phyloP scores from a whole-genome alignment of 139 green algal species.

The Coelastrella sp. region DNA sequence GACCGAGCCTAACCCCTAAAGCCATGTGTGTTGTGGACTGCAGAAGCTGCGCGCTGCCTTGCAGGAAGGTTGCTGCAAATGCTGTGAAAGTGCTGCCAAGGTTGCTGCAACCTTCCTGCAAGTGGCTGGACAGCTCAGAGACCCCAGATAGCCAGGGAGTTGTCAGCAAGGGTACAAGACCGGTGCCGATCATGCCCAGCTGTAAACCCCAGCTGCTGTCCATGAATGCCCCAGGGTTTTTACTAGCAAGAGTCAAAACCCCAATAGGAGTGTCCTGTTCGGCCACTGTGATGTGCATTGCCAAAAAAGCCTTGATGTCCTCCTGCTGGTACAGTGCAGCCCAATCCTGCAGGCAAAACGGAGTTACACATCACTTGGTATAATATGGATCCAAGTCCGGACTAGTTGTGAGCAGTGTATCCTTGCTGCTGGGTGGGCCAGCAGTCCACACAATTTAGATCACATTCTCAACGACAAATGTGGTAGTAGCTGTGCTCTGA shows the following conservation, averaged over 20 bases:
- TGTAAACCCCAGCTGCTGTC: not conserved
- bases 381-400: too few relatives aligned
- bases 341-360: not conserved
- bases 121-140: not conserved
- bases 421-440: not conserved
- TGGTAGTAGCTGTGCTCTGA: too few relatives aligned
- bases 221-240: not conserved
- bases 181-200: conserved; percentile 4
- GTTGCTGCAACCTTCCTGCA: not conserved
- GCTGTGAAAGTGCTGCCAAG: not conserved
- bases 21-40: conserved; percentile 3
- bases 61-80: conserved; percentile 33
- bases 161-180: conserved; percentile 10
- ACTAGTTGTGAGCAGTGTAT: not conserved
- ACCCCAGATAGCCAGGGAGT: not conserved
- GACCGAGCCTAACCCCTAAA: conserved; percentile 6
- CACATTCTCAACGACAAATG: too few relatives aligned
- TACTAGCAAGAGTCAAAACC: not conserved
- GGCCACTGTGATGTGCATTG: conserved; percentile 16
- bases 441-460: too few relatives aligned
- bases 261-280: conserved; percentile 7
- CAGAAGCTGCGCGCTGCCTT: not conserved
- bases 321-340: not conserved
- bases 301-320: not conserved
- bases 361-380: not conserved